These are phyloP conservation scores for Cryptococcus sp. DNA, from an alignment of 1,284 basidiomycete species.

Conservation along the genomic window DNA sequence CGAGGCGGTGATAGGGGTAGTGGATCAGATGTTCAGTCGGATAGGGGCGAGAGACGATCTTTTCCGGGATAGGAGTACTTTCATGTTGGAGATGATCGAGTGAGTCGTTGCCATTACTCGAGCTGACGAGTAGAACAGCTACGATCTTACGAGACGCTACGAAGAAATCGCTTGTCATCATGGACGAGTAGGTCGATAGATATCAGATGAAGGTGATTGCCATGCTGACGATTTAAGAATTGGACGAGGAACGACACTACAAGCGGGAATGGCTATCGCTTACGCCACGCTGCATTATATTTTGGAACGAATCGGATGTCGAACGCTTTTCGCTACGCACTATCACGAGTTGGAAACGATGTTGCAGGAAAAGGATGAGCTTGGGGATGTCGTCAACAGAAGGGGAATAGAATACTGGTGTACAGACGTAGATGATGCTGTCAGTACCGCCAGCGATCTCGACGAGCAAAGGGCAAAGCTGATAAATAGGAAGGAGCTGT, in stretches of 20 bases:
- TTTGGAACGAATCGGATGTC: slow-evolving; percentile 64
- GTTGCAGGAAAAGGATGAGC: slow-evolving; percentile 45
- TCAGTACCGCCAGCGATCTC: slow-evolving; percentile 43
- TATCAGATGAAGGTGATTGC: background rate
- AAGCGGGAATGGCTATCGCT: slow-evolving; percentile 87
- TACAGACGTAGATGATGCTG: slow-evolving; percentile 75
- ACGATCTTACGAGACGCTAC: slow-evolving; percentile 69
- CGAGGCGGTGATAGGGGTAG: slow-evolving; percentile 68
- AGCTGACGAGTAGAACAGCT: slow-evolving; percentile 37
- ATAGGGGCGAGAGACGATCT: slow-evolving; percentile 96
- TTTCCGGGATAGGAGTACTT: slow-evolving; percentile 85
- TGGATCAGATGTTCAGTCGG: slow-evolving; percentile 86
- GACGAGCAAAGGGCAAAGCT: background rate
- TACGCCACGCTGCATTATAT: slow-evolving; percentile 85
- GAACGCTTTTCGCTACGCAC: slow-evolving; percentile 91
- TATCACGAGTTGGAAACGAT: slow-evolving; percentile 90
- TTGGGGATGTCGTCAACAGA: slow-evolving; percentile 16
- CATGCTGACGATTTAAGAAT: slow-evolving; percentile 47
- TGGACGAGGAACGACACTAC: slow-evolving; percentile 86
- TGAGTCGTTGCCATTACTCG: slow-evolving; percentile 13
- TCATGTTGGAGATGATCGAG: slow-evolving; percentile 55
- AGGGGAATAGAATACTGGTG: slow-evolving; percentile 73
- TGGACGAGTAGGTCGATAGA: slow-evolving; percentile 64
- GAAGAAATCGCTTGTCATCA: slow-evolving; percentile 76
- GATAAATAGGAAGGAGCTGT: slow-evolving; percentile 58